These are phyloP conservation scores for Chalciporus sphaerocephalus DNA, from an alignment of 768 basidiomycete species.

Conservation along the genomic window DNA sequence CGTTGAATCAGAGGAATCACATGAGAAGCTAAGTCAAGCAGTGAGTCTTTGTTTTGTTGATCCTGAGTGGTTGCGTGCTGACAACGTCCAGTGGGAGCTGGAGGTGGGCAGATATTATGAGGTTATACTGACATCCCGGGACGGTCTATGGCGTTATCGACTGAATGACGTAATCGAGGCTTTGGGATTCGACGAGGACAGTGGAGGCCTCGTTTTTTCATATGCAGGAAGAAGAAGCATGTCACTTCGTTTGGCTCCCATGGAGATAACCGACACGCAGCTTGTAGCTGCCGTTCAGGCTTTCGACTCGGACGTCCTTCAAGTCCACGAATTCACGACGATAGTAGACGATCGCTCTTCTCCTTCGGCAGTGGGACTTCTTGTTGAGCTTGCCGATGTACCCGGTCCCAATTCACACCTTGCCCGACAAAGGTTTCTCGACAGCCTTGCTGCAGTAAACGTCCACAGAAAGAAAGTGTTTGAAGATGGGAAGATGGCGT, in stretches of 20 bases:
- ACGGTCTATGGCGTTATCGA: constrained; percentile 16
- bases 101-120: constrained; percentile 8
- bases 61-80: too few species aligned
- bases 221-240: constrained; percentile 8
- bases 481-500: too few species aligned
- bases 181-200: constrained; percentile 11
- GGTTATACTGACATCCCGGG: constrained; percentile 10
- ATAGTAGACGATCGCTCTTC: constrained; percentile 8
- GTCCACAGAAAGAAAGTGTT: too few species aligned
- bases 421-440: constrained; percentile 3
- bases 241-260: constrained; percentile 4
- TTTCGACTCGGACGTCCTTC: constrained; percentile 3
- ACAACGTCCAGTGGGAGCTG: constrained; percentile 11
- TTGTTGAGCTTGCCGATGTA: constrained; percentile 9
- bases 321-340: constrained; percentile 11
- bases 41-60: too few species aligned
- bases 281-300: constrained; percentile 4
- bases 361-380: constrained; percentile 7
- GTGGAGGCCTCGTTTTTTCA: constrained; percentile 10
- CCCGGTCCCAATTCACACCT: background rate
- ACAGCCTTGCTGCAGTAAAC: constrained; percentile 3
- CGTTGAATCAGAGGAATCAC: too few species aligned
- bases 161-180: constrained; percentile 15
- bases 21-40: too few species aligned
- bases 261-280: constrained; percentile 5